Conservation (phyloP, 371 early-diverging fungal genomes). For the Mucor mucedo region DNA sequence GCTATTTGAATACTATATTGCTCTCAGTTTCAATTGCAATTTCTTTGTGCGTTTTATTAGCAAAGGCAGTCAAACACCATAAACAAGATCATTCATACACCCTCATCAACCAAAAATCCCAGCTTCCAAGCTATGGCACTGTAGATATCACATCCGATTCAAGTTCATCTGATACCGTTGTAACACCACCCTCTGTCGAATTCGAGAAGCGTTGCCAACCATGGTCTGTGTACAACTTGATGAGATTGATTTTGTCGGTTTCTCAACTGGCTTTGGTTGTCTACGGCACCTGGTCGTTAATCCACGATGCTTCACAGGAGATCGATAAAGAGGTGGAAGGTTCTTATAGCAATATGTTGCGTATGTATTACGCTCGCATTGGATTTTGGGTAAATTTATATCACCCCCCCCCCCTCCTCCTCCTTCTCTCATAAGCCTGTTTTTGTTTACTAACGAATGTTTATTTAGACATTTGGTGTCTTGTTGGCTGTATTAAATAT, state of each 20-base stretch:
- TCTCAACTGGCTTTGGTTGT: conserved; percentile 14
- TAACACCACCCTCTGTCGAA: background rate
- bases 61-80: background rate
- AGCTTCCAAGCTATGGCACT: background rate
- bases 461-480: background rate
- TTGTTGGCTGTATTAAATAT: background rate
- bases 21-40: background rate
- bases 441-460: background rate
- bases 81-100: background rate
- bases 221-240: conserved; percentile 20
- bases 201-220: conserved; percentile 8
- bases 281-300: background rate
- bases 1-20: background rate
- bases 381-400: conserved; percentile 22
- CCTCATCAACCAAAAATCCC: background rate
- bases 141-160: background rate
- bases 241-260: conserved; percentile 6
- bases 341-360: background rate
- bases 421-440: too few relatives aligned
- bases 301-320: background rate
- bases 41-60: background rate
- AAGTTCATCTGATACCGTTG: background rate
- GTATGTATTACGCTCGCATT: conserved; percentile 6
- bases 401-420: too few relatives aligned
- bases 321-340: conserved; percentile 9